These are phyloP conservation scores for Spergularia azorica DNA, from an alignment of 179 eudicot genomes.

Conservation along the genomic window DNA sequence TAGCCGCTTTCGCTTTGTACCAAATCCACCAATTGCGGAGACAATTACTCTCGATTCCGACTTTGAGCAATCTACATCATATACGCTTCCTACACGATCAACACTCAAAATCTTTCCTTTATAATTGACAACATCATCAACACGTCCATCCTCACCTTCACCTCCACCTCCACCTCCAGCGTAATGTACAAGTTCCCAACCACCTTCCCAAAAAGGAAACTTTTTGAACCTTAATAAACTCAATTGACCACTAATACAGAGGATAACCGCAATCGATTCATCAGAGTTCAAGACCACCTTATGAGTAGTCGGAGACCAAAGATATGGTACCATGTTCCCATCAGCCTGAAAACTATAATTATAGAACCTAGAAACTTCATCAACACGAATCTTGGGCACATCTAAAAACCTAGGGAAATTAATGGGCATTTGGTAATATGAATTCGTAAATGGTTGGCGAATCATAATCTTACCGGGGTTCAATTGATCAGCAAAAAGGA, in stretches of 20 bases:
- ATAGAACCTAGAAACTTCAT: constrained; percentile 6
- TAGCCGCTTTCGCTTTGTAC: constrained; percentile 14
- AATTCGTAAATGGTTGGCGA: neutral
- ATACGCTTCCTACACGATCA: neutral
- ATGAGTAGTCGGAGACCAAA: neutral
- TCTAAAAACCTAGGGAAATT: neutral
- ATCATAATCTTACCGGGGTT: constrained; percentile 3
- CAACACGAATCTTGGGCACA: neutral
- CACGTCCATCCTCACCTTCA: neutral
- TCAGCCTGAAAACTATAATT: neutral
- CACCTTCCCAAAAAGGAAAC: neutral
- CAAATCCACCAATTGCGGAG: neutral
- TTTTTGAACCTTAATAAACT: neutral
- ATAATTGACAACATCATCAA: neutral
- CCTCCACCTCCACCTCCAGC: too few species aligned
- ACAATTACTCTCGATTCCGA: neutral
- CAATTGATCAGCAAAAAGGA: constrained; percentile 10
- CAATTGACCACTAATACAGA: neutral
- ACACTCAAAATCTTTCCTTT: neutral
- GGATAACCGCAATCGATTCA: neutral
- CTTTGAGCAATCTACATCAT: neutral
- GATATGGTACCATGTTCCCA: neutral
- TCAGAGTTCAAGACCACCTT: constrained; percentile 4
- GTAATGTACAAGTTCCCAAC: neutral
- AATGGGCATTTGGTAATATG: neutral